These are phyloP conservation scores for Saxophila tyrrhenica DNA, from an alignment of 495 filamentous ascomycete species.

Conservation along the genomic window DNA sequence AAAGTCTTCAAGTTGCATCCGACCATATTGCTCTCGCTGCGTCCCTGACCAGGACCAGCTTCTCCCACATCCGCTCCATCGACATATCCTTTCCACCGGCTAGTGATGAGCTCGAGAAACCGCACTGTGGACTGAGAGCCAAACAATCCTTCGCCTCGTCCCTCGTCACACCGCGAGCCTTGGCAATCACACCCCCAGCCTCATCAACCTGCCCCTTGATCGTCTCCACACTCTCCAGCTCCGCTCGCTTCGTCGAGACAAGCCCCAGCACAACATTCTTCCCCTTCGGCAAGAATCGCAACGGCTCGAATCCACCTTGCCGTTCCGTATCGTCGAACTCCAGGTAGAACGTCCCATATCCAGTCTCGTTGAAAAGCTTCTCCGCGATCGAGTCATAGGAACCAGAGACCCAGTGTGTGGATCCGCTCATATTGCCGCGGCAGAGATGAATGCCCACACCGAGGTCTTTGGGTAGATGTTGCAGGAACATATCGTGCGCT, in stretches of 20 bases:
- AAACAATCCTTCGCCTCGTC: conserved; percentile 19
- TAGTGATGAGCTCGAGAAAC: conserved; percentile 24
- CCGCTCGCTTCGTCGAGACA: conserved; percentile 26
- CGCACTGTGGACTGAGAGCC: conserved; percentile 27
- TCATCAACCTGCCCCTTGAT: conserved; percentile 21
- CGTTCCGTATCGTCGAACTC: conserved; percentile 28
- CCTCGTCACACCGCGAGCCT: conserved; percentile 10
- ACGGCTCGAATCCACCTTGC: conserved; percentile 25
- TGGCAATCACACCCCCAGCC: conserved; percentile 22
- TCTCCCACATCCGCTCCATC: conserved; percentile 27
- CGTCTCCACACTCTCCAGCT: conserved; percentile 21
- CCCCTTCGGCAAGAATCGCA: conserved; percentile 23
- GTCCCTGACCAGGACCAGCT: conserved; percentile 24
- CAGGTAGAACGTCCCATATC: conserved; percentile 26
- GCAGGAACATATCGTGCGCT: conserved; percentile 24
- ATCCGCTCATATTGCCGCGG: conserved; percentile 10
- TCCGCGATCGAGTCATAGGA: conserved; percentile 29
- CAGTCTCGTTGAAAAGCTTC: conserved; percentile 26
- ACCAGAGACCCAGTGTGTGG: conserved; percentile 21
- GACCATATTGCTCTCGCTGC: conserved; percentile 26
- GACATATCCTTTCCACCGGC: conserved; percentile 23
- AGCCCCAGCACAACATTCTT: conserved; percentile 28
- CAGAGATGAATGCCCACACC: conserved; percentile 29
- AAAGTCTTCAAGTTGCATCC: neutral
- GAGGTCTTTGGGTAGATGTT: conserved; percentile 22